A percentile compares a stretch with the other conserved stretches of the same genome.
phyloP scores from a whole-genome alignment of 2,329 filamentous ascomycete species.

The Diaporthe humulicola region DNA sequence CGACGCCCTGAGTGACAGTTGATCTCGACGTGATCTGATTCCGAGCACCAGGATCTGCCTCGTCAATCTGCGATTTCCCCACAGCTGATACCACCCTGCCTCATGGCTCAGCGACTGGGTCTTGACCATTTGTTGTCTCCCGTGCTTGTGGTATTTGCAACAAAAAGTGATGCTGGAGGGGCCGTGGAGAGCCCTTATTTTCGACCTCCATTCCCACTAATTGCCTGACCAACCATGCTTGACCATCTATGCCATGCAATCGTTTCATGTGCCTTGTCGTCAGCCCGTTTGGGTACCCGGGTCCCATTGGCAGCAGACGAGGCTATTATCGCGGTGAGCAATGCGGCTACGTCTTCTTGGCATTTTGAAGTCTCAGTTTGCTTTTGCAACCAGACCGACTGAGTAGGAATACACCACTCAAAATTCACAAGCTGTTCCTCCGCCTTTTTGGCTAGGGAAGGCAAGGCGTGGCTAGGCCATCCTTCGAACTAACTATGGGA shows the following conservation, averaged over 20 bases:
- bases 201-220: not conserved
- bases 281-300: not conserved
- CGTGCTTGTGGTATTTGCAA: not conserved
- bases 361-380: conserved; percentile 17
- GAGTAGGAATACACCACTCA: not conserved
- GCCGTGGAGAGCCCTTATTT: not conserved
- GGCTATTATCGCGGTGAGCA: conserved; percentile 9
- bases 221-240: not conserved
- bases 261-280: not conserved
- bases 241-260: not conserved
- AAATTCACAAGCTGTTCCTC: not conserved
- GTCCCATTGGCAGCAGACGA: conserved; percentile 2
- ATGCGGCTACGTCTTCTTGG: not conserved
- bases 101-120: conserved; percentile 34
- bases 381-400: conserved; percentile 16
- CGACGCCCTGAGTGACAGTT: not conserved
- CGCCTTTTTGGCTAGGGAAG: not conserved
- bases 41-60: conserved; percentile 28
- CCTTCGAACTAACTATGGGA: not conserved
- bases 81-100: conserved; percentile 35
- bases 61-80: conserved; percentile 34
- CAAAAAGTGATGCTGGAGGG: not conserved
- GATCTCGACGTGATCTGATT: conserved; percentile 29
- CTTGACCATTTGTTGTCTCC: conserved; percentile 3
- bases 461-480: not conserved